Evolutionary conservation across 345 rosid species (phyloP).

Genomic region (Eutrema yunnanense): DNA sequence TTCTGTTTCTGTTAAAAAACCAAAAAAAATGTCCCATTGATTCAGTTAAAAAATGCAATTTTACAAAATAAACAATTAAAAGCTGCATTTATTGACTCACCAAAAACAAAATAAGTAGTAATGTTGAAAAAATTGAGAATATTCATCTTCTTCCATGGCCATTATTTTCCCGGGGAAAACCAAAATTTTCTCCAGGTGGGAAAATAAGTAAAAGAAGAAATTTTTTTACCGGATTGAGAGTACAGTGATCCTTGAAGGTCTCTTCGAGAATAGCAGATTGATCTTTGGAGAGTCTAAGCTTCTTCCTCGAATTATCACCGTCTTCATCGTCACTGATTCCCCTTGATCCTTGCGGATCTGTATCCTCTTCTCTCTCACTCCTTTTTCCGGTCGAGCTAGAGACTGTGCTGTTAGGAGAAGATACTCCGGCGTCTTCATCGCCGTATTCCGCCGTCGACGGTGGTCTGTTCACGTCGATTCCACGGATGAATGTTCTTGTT

Average conservation of each 20-base stretch:
- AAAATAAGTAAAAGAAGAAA: not conserved
- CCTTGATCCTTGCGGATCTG: slow-evolving; percentile 62
- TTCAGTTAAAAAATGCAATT: not conserved
- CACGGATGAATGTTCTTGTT: slow-evolving; percentile 49
- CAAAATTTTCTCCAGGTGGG: not conserved
- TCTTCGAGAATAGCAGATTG: slow-evolving; percentile 95
- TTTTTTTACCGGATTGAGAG: slow-evolving; percentile 80
- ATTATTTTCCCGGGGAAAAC: not conserved
- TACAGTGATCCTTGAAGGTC: slow-evolving; percentile 86
- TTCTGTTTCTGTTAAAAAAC: slow-evolving; percentile 70
- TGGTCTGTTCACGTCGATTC: slow-evolving; percentile 86
- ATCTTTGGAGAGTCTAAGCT: slow-evolving; percentile 86
- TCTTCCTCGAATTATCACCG: slow-evolving; percentile 86
- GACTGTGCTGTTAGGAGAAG: slow-evolving; percentile 92
- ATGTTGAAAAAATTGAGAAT: not conserved
- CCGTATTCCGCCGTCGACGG: slow-evolving; percentile 61
- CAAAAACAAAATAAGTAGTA: not conserved
- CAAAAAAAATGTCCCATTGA: not conserved
- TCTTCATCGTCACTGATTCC: slow-evolving; percentile 89
- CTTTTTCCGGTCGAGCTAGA: slow-evolving; percentile 90
- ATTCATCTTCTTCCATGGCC: not conserved
- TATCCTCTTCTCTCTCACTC: slow-evolving; percentile 73
- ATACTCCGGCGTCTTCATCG: slow-evolving; percentile 80
- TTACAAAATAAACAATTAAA: not conserved
- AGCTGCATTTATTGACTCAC: slow-evolving; percentile 4